Conservation (phyloP, 1,284 basidiomycete species). For the Apiotrichum montevideense region DNA sequence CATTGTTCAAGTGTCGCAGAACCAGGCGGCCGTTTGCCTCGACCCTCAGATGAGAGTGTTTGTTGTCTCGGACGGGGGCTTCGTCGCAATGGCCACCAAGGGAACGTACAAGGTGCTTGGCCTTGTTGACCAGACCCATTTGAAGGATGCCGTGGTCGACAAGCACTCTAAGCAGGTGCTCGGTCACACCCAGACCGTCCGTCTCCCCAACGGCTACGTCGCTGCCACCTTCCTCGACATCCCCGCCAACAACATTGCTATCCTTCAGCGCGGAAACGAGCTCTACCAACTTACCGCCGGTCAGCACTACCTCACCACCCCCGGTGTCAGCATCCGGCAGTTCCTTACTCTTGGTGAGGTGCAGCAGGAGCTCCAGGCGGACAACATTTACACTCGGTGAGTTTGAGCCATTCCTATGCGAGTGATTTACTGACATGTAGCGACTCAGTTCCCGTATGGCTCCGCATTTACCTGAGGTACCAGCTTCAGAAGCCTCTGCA, state of each 20-base stretch:
- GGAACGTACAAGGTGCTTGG: conserved; percentile 15
- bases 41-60: conserved; percentile 16
- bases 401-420: no score
- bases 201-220: conserved; percentile 11
- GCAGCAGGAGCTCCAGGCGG: conserved; percentile 14
- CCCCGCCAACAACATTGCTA: conserved; percentile 14
- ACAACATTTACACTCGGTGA: conserved; percentile 12
- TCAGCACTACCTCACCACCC: conserved; percentile 14
- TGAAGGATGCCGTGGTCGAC: conserved; percentile 7
- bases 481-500: conserved; percentile 9
- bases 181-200: conserved; percentile 10
- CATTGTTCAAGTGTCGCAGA: conserved; percentile 15
- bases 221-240: conserved; percentile 16
- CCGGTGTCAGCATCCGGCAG: conserved; percentile 7
- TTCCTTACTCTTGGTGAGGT: conserved; percentile 15
- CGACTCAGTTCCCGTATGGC: conserved; percentile 17
- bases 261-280: conserved; percentile 16
- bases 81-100: conserved; percentile 15
- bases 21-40: conserved; percentile 16
- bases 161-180: conserved; percentile 5
- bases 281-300: conserved; percentile 12
- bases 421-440: no score
- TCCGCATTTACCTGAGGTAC: conserved; percentile 16
- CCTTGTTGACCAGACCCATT: conserved; percentile 16
- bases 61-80: conserved; percentile 13